Conservation (phyloP, 192 early-diverging fungal genomes). For the Mortierella alpina region DNA sequence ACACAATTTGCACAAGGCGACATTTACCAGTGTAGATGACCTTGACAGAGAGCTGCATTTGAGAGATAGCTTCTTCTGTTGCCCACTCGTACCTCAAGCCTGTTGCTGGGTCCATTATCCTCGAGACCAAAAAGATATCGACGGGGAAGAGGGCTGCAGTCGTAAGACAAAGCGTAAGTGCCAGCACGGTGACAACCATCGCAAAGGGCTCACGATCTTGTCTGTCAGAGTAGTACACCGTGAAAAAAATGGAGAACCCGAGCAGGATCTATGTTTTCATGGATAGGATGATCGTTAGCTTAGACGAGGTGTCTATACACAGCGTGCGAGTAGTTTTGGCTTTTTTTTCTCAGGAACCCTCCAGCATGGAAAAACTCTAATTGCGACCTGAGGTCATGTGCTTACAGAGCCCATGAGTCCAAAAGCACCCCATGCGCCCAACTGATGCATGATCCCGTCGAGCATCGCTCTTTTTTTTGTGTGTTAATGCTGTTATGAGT, state of each 20-base stretch:
- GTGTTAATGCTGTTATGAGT: too few relatives aligned
- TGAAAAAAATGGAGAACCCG: slow-evolving; percentile 58
- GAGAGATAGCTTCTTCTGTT: slow-evolving; percentile 55
- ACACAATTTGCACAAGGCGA: not conserved
- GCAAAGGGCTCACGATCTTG: slow-evolving; percentile 64
- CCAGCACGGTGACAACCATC: slow-evolving; percentile 59
- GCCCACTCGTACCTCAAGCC: slow-evolving; percentile 70
- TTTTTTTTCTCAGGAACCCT: not conserved
- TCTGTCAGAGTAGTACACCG: slow-evolving; percentile 62
- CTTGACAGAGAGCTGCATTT: slow-evolving; percentile 51
- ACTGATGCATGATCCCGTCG: slow-evolving; percentile 24
- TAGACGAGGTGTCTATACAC: not conserved
- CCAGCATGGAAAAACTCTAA: not conserved
- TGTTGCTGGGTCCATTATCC: slow-evolving; percentile 59
- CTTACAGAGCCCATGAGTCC: slow-evolving; percentile 56
- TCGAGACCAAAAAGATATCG: slow-evolving; percentile 69
- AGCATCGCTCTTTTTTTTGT: not conserved
- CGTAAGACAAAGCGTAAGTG: slow-evolving; percentile 57
- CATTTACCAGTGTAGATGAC: slow-evolving; percentile 60
- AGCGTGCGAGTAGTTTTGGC: not conserved
- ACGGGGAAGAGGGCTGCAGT: slow-evolving; percentile 63
- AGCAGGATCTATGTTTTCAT: slow-evolving; percentile 44
- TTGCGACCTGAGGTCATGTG: not conserved
- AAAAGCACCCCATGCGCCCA: slow-evolving; percentile 58
- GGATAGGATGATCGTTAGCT: too few relatives aligned